Base-by-base conservation (phyloP, 306 rosid species). In the Vigna angularis region DNA sequence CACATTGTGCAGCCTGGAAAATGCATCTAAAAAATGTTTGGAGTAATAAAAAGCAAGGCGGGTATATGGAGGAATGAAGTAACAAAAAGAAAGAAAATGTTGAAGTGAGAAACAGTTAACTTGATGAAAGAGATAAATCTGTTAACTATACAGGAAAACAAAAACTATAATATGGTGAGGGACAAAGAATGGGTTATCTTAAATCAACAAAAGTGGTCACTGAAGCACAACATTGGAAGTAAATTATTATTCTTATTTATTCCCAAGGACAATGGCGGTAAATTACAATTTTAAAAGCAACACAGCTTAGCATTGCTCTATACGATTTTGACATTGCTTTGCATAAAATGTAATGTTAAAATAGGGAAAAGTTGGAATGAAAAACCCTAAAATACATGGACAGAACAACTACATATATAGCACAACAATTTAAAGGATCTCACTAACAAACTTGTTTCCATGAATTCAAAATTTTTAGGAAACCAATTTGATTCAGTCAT, bases 401-500 rank as follows among this genome's bases (percentile, higher is more conserved):
- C 5, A 13, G 13, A 40, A 56, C 18, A 24, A 58, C 50, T 47
- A 24, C 34, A 58, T n/a, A 20, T 66, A 11, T 58, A 32, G 57
- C 79, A 34, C 51, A 58, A 32, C 40, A 61, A 40, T 64, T 52
- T 14, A 63, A 76, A 42, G 69, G 70, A 58, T 63, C 32, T 1
- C 45, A 26, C 52, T 70, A 49, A 50, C 32, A 74, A 76, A 61
- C 45, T 22, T 15, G 15, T 16, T 34, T 44, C 44, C 53, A 32
- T 70, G 53, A 56, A 58, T 52, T 71, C 82, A 32, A 62, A 47
- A 61, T 22, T 13, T 38, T 0, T 0, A 10, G 15, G 49, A 70
- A 70, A 64, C 38, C 22, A 49, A 72, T 34, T 56, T 47, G 42
- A 57, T 71, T 70, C 38, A 45, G 13, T 55, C 45, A 47, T 47